A percentile compares a stretch with the other conserved stretches of the same genome.
Conservation (phyloP, 768 basidiomycete species). For the Lactarius quietus region DNA sequence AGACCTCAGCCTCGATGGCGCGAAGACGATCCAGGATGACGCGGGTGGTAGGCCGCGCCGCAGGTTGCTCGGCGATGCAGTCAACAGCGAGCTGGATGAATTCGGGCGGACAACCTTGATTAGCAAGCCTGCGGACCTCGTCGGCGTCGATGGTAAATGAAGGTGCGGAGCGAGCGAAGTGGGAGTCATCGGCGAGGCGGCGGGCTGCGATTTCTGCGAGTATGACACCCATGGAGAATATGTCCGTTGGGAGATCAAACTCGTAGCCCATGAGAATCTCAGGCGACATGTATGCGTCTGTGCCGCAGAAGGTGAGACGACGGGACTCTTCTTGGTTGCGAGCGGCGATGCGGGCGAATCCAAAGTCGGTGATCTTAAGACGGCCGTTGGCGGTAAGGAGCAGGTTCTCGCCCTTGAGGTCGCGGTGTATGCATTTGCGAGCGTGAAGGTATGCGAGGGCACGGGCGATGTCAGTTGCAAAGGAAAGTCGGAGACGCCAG, state of each 20-base stretch:
- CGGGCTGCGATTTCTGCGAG: slow-evolving; percentile 89
- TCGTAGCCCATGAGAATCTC: slow-evolving; percentile 90
- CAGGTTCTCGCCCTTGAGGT: slow-evolving; percentile 96
- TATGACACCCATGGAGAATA: slow-evolving; percentile 90
- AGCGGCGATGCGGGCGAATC: slow-evolving; percentile 92
- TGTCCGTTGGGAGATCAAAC: slow-evolving; percentile 91
- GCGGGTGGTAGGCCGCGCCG: slow-evolving; percentile 68
- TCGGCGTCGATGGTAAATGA: slow-evolving; percentile 70
- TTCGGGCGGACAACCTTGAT: slow-evolving; percentile 69
- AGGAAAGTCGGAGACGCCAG: slow-evolving; percentile 91
- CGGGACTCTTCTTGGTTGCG: slow-evolving; percentile 87
- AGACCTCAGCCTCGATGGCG: slow-evolving; percentile 79
- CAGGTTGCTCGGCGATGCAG: slow-evolving; percentile 66
- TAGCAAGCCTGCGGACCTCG: slow-evolving; percentile 67
- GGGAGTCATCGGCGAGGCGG: slow-evolving; percentile 76
- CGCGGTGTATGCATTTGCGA: slow-evolving; percentile 82
- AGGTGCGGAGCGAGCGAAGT: slow-evolving; percentile 76
- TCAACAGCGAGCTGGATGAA: slow-evolving; percentile 77
- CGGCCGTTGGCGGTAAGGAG: slow-evolving; percentile 93
- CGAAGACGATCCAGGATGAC: slow-evolving; percentile 76
- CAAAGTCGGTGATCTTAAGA: slow-evolving; percentile 98
- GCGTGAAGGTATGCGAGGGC: slow-evolving; percentile 98
- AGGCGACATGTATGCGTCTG: slow-evolving; percentile 95
- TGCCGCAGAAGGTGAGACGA: slow-evolving; percentile 83
- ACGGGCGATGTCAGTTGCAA: slow-evolving; percentile 91